A percentile compares a stretch with the other conserved stretches of the same genome.
Evolutionary conservation across 73 alveolate species (phyloP).

Genomic region (Tetrahymena borealis): DNA sequence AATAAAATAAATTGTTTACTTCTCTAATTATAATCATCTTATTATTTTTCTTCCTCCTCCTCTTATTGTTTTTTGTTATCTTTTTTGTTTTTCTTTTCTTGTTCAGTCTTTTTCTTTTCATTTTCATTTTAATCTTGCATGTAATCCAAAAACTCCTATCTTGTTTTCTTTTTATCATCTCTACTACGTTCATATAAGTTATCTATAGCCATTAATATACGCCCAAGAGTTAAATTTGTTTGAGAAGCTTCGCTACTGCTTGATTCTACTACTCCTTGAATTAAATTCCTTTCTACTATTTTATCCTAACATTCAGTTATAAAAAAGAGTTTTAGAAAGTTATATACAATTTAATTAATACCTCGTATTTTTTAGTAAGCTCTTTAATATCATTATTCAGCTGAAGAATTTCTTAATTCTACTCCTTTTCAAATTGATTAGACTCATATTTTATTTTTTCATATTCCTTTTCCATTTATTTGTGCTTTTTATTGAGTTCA

Average conservation of each 20-base stretch:
- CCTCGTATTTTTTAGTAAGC: conserved; percentile 43
- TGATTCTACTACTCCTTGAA: conserved; percentile 17
- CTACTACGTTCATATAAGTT: conserved; percentile 23
- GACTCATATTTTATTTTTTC: conserved; percentile 62
- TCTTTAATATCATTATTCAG: conserved; percentile 67
- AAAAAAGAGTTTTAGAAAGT: not conserved
- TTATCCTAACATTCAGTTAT: not conserved
- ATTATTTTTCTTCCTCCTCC: conserved; percentile 8
- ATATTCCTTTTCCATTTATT: conserved; percentile 49
- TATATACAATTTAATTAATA: not conserved
- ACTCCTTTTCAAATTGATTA: conserved; percentile 50
- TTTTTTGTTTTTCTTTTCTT: conserved; percentile 4
- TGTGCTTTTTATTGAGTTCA: conserved; percentile 51
- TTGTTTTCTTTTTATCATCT: conserved; percentile 28
- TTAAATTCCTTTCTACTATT: conserved; percentile 17
- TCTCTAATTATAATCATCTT: conserved; percentile 29
- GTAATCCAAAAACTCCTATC: conserved; percentile 21
- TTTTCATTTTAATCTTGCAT: conserved; percentile 23
- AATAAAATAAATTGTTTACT: not conserved
- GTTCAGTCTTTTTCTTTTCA: conserved; percentile 15
- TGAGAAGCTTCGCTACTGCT: conserved; percentile 20
- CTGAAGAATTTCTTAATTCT: conserved; percentile 53
- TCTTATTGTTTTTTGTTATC: conserved; percentile 2
- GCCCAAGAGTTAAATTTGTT: conserved; percentile 20
- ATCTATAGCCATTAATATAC: conserved; percentile 41